Conservation (phyloP, 1,284 basidiomycete genomes). For the Farysia itapuensis region DNA sequence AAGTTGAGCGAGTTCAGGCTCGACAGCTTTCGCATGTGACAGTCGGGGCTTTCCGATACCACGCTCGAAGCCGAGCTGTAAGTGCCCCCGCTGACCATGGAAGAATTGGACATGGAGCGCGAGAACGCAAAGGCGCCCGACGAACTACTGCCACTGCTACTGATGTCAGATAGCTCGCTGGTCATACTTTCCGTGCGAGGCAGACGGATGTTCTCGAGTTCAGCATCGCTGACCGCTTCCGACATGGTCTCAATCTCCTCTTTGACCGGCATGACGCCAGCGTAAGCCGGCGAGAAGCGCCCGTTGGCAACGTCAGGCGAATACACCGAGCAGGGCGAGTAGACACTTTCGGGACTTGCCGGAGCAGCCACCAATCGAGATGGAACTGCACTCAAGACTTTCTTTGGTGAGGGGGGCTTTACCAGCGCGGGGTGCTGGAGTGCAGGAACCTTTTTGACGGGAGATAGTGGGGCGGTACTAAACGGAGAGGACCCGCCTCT, state of each 20-base stretch:
- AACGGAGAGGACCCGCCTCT: no score
- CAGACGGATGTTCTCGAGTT: no score
- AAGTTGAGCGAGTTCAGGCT: constrained; percentile 17
- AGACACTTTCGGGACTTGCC: constrained; percentile 33
- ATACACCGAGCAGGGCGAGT: constrained; percentile 27
- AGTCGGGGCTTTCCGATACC: constrained; percentile 27
- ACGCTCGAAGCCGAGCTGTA: constrained; percentile 38
- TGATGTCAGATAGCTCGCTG: constrained; percentile 26
- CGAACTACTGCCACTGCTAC: constrained; percentile 30
- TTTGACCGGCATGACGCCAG: constrained; percentile 12
- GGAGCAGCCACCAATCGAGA: constrained; percentile 1
- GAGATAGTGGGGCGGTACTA: no score
- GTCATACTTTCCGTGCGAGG: constrained; percentile 26
- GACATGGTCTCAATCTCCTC: constrained; percentile 18
- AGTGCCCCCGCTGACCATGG: constrained; percentile 31
- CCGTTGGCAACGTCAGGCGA: constrained; percentile 11
- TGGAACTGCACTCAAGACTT: no score
- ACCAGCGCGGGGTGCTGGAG: not conserved
- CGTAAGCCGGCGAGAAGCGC: constrained; percentile 13
- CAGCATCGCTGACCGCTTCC: constrained; percentile 6
- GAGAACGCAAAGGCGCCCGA: constrained; percentile 39
- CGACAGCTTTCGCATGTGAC: constrained; percentile 16
- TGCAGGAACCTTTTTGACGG: no score
- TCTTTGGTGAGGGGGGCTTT: no score
- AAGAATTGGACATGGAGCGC: constrained; percentile 34